These are phyloP conservation scores for Pichia sp. DNA, from an alignment of 1,139 yeast genomes.

Conservation along the genomic window DNA sequence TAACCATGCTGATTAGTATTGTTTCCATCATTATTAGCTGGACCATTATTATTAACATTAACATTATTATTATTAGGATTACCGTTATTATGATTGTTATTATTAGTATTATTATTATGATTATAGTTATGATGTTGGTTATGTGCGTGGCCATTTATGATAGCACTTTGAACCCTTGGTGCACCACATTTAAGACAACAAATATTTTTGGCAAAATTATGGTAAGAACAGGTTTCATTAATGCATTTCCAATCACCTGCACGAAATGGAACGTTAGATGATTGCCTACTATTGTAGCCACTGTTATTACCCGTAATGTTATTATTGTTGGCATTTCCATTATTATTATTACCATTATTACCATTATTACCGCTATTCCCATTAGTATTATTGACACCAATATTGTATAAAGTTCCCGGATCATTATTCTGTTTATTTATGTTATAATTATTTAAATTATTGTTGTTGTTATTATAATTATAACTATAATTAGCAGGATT, in stretches of 20 bases:
- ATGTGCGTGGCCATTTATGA: conserved; percentile 28
- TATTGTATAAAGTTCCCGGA: background rate
- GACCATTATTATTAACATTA: conserved; percentile 1
- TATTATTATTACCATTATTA: conserved; percentile 6
- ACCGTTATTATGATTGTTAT: conserved; percentile 11
- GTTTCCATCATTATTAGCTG: conserved; percentile 14
- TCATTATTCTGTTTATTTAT: background rate
- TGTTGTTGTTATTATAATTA: too few species aligned
- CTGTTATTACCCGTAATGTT: conserved; percentile 16
- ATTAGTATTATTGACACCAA: conserved; percentile 2
- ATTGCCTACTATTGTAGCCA: conserved; percentile 17
- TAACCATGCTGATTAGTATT: conserved; percentile 8
- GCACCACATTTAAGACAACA: conserved; percentile 86
- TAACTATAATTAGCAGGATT: background rate
- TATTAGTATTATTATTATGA: conserved; percentile 14
- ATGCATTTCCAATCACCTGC: conserved; percentile 97
- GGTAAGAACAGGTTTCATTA: conserved; percentile 73
- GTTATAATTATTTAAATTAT: too few species aligned
- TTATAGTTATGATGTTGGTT: conserved; percentile 22
- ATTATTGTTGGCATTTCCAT: conserved; percentile 15
- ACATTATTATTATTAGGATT: background rate
- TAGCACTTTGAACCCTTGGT: conserved; percentile 50
- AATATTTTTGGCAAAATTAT: conserved; percentile 88
- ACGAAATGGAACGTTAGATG: conserved; percentile 70
- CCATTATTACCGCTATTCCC: conserved; percentile 13